Evolutionary conservation across 1,284 basidiomycete species (phyloP).

Genomic region (Naganishia liquefaciens): DNA sequence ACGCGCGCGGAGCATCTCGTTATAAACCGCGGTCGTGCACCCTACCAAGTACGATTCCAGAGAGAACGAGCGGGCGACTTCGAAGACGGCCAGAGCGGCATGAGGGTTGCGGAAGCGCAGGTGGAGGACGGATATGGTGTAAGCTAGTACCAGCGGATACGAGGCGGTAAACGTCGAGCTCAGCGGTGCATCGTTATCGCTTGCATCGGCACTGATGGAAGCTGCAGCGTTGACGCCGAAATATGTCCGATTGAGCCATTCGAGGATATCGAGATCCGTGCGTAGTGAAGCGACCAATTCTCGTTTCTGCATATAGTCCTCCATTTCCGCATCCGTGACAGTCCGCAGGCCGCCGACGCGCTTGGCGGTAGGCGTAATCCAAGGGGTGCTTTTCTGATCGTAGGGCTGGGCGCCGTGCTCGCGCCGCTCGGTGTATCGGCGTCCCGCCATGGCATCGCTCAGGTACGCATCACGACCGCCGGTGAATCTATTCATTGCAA

Average conservation of each 20-base stretch:
- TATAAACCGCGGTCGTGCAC: conserved; percentile 79
- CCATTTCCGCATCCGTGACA: conserved; percentile 15
- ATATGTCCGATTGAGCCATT: conserved; percentile 72
- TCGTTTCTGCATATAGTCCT: conserved; percentile 57
- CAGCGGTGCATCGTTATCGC: conserved; percentile 33
- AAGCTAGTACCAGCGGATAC: conserved; percentile 73
- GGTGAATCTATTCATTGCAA: not conserved
- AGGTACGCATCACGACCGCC: conserved; percentile 10
- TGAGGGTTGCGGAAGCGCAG: conserved; percentile 75
- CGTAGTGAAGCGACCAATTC: conserved; percentile 71
- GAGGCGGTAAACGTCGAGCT: conserved; percentile 41
- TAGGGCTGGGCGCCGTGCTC: not conserved
- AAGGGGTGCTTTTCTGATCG: not conserved
- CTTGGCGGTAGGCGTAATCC: conserved; percentile 10
- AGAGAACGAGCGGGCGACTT: conserved; percentile 70
- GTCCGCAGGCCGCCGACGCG: conserved; percentile 3
- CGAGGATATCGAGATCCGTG: conserved; percentile 70
- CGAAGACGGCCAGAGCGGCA: conserved; percentile 78
- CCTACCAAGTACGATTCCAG: conserved; percentile 79
- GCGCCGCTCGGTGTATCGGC: not conserved
- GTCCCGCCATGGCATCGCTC: conserved; percentile 9
- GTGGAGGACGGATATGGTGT: conserved; percentile 72
- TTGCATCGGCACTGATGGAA: conserved; percentile 42
- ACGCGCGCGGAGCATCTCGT: conserved; percentile 74
- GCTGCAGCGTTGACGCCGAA: conserved; percentile 58